phyloP scores from a whole-genome alignment of 1,284 basidiomycete species.

The Ustilago lituana region DNA sequence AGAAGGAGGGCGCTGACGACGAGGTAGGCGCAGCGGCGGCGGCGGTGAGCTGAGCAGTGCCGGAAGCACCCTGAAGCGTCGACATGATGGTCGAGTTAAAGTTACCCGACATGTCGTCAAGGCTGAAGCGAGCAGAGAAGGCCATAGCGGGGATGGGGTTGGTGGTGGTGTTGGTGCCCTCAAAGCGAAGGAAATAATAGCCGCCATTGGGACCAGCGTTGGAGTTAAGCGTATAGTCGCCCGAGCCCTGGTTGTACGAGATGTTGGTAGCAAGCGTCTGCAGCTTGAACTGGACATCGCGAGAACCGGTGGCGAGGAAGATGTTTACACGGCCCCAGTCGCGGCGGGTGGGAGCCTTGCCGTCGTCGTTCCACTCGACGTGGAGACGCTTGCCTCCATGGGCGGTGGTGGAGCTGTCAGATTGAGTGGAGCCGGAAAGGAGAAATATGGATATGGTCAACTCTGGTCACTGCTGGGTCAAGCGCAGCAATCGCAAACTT shows the following conservation, averaged over 20 bases:
- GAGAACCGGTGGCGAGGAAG: conserved; percentile 57
- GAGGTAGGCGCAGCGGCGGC: conserved; percentile 17
- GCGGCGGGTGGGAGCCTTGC: conserved; percentile 39
- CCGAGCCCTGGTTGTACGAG: conserved; percentile 15
- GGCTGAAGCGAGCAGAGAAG: conserved; percentile 60
- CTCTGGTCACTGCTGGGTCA: too few relatives aligned
- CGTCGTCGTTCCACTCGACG: conserved; percentile 59
- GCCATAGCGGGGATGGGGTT: conserved; percentile 49
- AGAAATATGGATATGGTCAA: too few relatives aligned
- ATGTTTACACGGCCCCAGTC: conserved; percentile 60
- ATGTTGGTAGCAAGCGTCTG: conserved; percentile 51
- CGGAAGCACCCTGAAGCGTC: conserved; percentile 19
- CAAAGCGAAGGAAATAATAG: conserved; percentile 64
- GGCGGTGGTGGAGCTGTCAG: conserved; percentile 44
- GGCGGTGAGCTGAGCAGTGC: conserved; percentile 23
- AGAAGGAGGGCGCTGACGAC: conserved; percentile 11
- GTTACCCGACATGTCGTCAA: conserved; percentile 48
- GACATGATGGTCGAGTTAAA: conserved; percentile 58
- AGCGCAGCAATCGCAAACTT: conserved; percentile 29
- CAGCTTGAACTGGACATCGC: conserved; percentile 59
- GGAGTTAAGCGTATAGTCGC: conserved; percentile 39
- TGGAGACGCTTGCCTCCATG: conserved; percentile 42
- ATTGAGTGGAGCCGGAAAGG: too few relatives aligned
- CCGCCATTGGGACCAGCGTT: conserved; percentile 47
- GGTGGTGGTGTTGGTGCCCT: conserved; percentile 50